These are phyloP conservation scores for Flaveria sonorensis DNA, from an alignment of 129 eudicot genomes.

Conservation along the genomic window DNA sequence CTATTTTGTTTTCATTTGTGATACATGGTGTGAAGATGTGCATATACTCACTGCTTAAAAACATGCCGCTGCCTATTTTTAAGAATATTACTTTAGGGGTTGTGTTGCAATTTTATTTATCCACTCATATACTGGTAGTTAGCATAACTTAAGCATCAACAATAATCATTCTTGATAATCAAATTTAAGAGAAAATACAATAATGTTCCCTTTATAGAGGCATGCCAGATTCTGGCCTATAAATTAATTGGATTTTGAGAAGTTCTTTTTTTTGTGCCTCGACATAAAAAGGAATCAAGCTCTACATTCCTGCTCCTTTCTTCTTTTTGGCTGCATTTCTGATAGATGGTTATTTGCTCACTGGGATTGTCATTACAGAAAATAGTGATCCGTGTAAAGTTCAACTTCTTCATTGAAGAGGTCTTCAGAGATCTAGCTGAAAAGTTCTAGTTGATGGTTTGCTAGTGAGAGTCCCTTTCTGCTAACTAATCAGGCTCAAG, in stretches of 20 bases:
- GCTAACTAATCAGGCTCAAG: background rate
- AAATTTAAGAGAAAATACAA: constrained; percentile 4
- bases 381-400: background rate
- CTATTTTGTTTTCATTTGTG: constrained; percentile 1
- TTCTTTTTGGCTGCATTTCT: constrained; percentile 15
- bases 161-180: background rate
- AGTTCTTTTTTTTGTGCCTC: background rate
- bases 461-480: background rate
- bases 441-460: background rate
- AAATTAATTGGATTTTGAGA: background rate
- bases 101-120: constrained; percentile 16
- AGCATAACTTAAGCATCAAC: constrained; percentile 1
- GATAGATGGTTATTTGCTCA: background rate
- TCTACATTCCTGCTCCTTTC: background rate
- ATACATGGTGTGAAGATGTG: constrained; percentile 1
- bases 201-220: background rate
- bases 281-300: constrained; percentile 9
- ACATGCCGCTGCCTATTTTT: background rate
- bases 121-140: constrained; percentile 1
- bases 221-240: background rate
- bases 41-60: background rate
- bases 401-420: background rate
- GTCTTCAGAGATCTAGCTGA: background rate
- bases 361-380: background rate
- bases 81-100: background rate